phyloP scores from a whole-genome alignment of 495 filamentous ascomycete species.

The Pseudoneurospora amorphoporcata region DNA sequence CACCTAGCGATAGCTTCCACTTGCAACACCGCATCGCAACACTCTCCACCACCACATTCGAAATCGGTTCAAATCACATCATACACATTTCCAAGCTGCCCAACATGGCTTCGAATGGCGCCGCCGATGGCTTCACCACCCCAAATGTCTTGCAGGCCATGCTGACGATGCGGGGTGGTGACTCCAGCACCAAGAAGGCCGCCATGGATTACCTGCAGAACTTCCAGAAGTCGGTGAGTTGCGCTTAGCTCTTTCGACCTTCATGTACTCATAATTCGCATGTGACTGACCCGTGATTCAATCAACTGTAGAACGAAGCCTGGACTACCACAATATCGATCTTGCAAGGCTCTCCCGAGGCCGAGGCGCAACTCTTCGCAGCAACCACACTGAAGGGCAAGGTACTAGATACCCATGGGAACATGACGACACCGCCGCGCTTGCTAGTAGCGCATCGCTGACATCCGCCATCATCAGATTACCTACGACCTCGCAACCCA shows the following conservation, averaged over 20 bases:
- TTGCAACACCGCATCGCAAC: constrained; percentile 1
- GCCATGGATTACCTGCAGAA: constrained; percentile 85
- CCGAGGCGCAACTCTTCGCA: constrained; percentile 87
- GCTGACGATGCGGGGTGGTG: constrained; percentile 80
- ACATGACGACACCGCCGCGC: not conserved
- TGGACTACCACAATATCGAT: constrained; percentile 83
- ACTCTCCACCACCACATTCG: not conserved
- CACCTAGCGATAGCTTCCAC: not conserved
- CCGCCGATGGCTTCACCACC: constrained; percentile 64
- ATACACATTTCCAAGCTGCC: not conserved
- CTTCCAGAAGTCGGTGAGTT: constrained; percentile 95
- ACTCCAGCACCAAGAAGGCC: constrained; percentile 72
- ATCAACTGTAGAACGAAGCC: constrained; percentile 56
- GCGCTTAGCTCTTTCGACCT: not conserved
- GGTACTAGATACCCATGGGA: constrained; percentile 38
- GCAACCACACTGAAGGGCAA: constrained; percentile 97
- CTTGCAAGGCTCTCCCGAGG: constrained; percentile 62
- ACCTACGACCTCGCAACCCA: constrained; percentile 48
- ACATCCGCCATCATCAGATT: constrained; percentile 22
- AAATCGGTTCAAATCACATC: not conserved
- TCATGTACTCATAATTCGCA: not conserved
- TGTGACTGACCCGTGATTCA: not conserved
- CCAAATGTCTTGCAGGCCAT: constrained; percentile 68
- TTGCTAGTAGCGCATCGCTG: not conserved
- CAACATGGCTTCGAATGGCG: constrained; percentile 59